phyloP scores from a whole-genome alignment of 1,284 basidiomycete genomes.

The Pisolithus thermaeus region DNA sequence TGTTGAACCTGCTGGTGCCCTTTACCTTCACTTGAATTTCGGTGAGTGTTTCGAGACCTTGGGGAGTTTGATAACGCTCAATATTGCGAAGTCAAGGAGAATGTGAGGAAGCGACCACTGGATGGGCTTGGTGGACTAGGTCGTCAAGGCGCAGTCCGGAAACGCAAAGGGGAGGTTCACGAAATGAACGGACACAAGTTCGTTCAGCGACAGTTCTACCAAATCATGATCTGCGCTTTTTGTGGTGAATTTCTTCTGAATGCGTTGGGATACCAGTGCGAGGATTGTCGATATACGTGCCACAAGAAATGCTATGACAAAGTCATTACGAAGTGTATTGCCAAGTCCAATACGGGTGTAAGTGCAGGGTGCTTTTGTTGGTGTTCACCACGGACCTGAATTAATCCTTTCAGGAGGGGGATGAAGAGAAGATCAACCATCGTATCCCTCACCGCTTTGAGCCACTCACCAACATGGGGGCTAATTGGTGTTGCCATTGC shows the following conservation, averaged over 20 bases:
- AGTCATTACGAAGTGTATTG: constrained; percentile 99
- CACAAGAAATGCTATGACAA: constrained; percentile 99
- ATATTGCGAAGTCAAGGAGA: constrained; percentile 78
- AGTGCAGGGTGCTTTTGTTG: constrained; percentile 29
- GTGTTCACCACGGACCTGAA: constrained; percentile 3
- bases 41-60: constrained; percentile 46
- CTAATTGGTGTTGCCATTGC: constrained; percentile 99
- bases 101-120: constrained; percentile 89
- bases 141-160: constrained; percentile 95
- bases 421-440: constrained; percentile 99
- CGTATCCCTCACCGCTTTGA: constrained; percentile 99
- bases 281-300: constrained; percentile 98
- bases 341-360: constrained; percentile 91
- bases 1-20: constrained; percentile 95
- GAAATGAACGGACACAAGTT: constrained; percentile 99
- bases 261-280: constrained; percentile 96
- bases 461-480: constrained; percentile 93
- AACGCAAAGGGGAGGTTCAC: constrained; percentile 97
- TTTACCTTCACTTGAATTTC: constrained; percentile 84
- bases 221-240: constrained; percentile 96
- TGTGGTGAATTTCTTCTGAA: constrained; percentile 98
- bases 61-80: constrained; percentile 8
- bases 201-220: constrained; percentile 96
- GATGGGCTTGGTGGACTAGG: constrained; percentile 89
- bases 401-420: constrained; percentile 62